These are phyloP conservation scores for Clavariopsis aquatica DNA, from an alignment of 495 filamentous ascomycete genomes.

Conservation along the genomic window DNA sequence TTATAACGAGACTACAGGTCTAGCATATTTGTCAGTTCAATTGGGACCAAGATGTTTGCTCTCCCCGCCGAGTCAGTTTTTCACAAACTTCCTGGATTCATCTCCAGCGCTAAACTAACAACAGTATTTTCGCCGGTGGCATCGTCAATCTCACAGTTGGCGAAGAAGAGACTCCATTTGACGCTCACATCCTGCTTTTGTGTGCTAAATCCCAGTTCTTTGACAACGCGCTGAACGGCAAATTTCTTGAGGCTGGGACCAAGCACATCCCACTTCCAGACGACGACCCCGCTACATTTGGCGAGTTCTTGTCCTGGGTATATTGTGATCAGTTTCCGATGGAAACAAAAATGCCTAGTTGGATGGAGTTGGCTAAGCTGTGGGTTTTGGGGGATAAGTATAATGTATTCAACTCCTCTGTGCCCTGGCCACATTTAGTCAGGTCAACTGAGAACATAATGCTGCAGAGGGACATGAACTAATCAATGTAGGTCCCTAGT, in stretches of 20 bases:
- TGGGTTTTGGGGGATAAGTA: conserved; percentile 24
- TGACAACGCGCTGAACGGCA: conserved; percentile 23
- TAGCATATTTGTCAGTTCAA: not conserved
- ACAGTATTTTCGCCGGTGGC: conserved; percentile 17
- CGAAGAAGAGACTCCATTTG: conserved; percentile 10
- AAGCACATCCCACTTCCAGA: conserved; percentile 13
- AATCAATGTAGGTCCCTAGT: not conserved
- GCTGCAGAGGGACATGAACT: too few species aligned
- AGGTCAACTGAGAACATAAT: not conserved
- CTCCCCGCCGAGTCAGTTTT: not conserved
- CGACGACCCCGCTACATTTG: conserved; percentile 19
- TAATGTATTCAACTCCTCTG: not conserved
- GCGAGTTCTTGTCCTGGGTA: conserved; percentile 18
- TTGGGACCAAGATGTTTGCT: not conserved
- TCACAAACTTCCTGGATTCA: not conserved
- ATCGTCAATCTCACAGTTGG: conserved; percentile 15
- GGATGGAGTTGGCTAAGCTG: conserved; percentile 6
- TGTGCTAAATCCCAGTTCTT: conserved; percentile 21
- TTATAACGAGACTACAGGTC: not conserved
- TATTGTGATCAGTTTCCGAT: conserved; percentile 1
- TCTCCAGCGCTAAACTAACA: not conserved
- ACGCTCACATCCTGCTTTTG: conserved; percentile 17
- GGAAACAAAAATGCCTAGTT: not conserved
- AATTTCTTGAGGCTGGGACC: conserved; percentile 10
- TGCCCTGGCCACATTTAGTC: not conserved